Evolutionary conservation across 768 basidiomycete genomes (phyloP), one percentile per base, ranked within the genome.

Genomic region (Leucocoprinus birnbaumii): DNA sequence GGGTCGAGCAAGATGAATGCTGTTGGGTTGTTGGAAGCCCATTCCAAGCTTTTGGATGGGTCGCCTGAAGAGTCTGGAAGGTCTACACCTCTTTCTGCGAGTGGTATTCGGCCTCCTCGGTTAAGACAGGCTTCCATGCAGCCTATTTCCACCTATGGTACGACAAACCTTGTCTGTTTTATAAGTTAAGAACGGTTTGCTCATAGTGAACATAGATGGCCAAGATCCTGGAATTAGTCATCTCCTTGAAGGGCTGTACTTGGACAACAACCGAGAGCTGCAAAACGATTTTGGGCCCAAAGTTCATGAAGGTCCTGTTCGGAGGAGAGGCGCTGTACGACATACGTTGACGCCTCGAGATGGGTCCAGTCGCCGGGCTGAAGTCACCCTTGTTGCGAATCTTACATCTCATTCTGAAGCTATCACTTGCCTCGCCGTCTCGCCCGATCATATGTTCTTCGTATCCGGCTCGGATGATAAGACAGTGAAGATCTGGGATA

Each of bases 401-500:
- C 79, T 97, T 14, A 80, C 81, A 16, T 89, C 93, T 3, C 96
- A 98, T 65, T 80, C 85, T 0, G 91, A 88, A 22, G 76, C 84
- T 1, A 75, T 98, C 55, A 93, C 88, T 2, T 80, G 84, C 7
- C 73, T 98, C 21, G 87, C 87, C 1, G 90, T 94, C 21, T 87
- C 96, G 1, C 95, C 96, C 2, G 97, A 98, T 63, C 93, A 97
- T 62, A 73, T 86, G 66, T 99, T 97, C 76, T 98, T 99, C 60
- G 85, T 95, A 3, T 92, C 96, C 0, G 85, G 90, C 35, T 96
- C 94, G 0, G 86, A 98, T 58, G 96, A 98, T 69, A 91, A 91
- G 73, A 94, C 91, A 0, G 85, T 95, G 64, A 95, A 94, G 67
- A 79, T 91, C 40, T 97, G 94, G 94, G 89, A 93, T 60, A 89